These are phyloP conservation scores for Colletotrichum sp. DNA, from an alignment of 2,329 filamentous ascomycete species.

Conservation along the genomic window DNA sequence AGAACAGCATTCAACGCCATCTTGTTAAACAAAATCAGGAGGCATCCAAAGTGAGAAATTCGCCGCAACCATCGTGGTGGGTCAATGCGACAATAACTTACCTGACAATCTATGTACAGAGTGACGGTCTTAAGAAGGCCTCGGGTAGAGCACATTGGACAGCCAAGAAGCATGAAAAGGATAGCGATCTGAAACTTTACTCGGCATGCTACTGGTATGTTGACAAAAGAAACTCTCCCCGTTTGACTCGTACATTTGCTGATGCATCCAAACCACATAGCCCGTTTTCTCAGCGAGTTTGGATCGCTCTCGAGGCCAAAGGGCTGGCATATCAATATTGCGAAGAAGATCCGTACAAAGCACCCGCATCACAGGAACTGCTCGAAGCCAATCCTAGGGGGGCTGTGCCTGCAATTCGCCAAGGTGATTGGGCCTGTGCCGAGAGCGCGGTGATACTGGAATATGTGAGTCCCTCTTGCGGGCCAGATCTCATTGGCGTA, in stretches of 20 bases:
- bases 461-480: slow-evolving; percentile 62
- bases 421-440: slow-evolving; percentile 82
- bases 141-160: slow-evolving; percentile 75
- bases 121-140: slow-evolving; percentile 58
- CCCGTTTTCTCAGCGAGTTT: slow-evolving; percentile 86
- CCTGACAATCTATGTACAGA: not conserved
- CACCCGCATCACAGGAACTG: slow-evolving; percentile 60
- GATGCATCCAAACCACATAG: slow-evolving; percentile 41
- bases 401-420: slow-evolving; percentile 76
- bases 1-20: slow-evolving; percentile 75
- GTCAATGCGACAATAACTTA: not conserved
- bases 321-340: slow-evolving; percentile 83
- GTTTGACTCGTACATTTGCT: slow-evolving; percentile 52
- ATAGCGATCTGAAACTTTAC: slow-evolving; percentile 77
- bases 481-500: not conserved
- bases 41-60: slow-evolving; percentile 66
- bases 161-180: slow-evolving; percentile 71
- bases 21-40: slow-evolving; percentile 70
- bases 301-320: slow-evolving; percentile 87
- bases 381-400: slow-evolving; percentile 79
- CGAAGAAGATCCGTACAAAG: slow-evolving; percentile 82
- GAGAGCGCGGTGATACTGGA: slow-evolving; percentile 85
- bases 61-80: slow-evolving; percentile 39
- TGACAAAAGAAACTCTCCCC: not conserved
- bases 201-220: slow-evolving; percentile 83